These are phyloP conservation scores for Pseudognaphalium luteoalbum DNA, from an alignment of 129 eudicot genomes.

Conservation along the genomic window DNA sequence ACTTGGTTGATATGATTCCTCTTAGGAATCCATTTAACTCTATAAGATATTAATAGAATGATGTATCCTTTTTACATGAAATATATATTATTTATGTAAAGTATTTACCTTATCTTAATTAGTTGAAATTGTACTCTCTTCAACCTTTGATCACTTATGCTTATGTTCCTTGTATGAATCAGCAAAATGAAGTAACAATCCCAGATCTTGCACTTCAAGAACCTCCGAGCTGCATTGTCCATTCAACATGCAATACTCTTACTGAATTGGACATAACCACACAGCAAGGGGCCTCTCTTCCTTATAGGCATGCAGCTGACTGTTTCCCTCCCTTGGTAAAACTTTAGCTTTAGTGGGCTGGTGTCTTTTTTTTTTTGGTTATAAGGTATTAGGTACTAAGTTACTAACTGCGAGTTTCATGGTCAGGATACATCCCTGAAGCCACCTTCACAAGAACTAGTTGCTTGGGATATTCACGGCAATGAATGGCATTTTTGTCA, in stretches of 20 bases:
- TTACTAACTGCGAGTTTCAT: conserved; percentile 11
- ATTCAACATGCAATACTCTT: conserved; percentile 79
- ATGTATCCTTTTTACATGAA: conserved; percentile 44
- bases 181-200: conserved; percentile 75
- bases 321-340: conserved; percentile 81
- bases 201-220: conserved; percentile 78
- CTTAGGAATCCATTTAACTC: neutral
- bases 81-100: neutral
- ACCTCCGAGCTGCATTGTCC: conserved; percentile 66
- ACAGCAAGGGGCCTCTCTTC: conserved; percentile 87
- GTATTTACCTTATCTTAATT: neutral
- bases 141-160: conserved; percentile 10
- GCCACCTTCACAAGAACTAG: conserved; percentile 94
- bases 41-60: conserved; percentile 23
- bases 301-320: conserved; percentile 86
- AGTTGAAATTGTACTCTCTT: neutral
- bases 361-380: neutral
- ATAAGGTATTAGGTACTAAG: conserved; percentile 9
- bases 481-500: conserved; percentile 94
- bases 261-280: conserved; percentile 88
- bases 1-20: too few relatives aligned
- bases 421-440: conserved; percentile 87
- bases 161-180: conserved; percentile 29
- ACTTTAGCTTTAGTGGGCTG: conserved; percentile 5
- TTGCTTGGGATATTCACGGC: conserved; percentile 82